phyloP scores from a whole-genome alignment of 345 rosid species.

The Moricandia moricandioides region DNA sequence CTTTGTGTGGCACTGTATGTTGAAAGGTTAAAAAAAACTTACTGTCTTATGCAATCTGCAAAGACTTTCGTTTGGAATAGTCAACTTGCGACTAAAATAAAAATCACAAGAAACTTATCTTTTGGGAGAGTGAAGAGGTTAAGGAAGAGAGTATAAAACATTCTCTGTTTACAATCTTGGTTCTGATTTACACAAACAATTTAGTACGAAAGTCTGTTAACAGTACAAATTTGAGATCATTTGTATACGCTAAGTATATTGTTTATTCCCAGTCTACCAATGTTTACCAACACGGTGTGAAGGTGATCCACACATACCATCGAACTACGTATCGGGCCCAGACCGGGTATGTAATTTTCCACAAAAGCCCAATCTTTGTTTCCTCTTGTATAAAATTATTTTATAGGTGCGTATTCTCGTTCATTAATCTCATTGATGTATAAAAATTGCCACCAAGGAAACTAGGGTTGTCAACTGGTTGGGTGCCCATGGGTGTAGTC shows the following conservation, averaged over 20 bases:
- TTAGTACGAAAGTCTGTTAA: neutral
- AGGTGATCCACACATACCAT: conserved; percentile 5
- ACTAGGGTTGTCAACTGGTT: no score
- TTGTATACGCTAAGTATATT: neutral
- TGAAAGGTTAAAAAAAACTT: neutral
- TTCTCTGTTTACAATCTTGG: conserved; percentile 18
- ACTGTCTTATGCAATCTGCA: neutral
- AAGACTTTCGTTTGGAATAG: neutral
- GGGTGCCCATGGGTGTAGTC: no score
- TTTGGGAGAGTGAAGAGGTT: conserved; percentile 22
- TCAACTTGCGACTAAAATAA: neutral
- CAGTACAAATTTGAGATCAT: neutral
- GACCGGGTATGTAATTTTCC: neutral
- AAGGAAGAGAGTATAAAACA: neutral
- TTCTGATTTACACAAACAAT: conserved; percentile 17
- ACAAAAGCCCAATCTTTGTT: neutral
- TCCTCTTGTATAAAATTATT: neutral
- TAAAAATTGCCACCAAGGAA: no score
- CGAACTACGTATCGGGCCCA: neutral
- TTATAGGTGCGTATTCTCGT: no score
- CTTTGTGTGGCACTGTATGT: neutral
- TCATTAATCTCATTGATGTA: no score
- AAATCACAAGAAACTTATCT: conserved; percentile 8
- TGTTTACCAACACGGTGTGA: neutral
- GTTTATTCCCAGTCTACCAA: neutral